Conservation (phyloP, 1,284 basidiomycete genomes). For the Irpex rosettiformis region DNA sequence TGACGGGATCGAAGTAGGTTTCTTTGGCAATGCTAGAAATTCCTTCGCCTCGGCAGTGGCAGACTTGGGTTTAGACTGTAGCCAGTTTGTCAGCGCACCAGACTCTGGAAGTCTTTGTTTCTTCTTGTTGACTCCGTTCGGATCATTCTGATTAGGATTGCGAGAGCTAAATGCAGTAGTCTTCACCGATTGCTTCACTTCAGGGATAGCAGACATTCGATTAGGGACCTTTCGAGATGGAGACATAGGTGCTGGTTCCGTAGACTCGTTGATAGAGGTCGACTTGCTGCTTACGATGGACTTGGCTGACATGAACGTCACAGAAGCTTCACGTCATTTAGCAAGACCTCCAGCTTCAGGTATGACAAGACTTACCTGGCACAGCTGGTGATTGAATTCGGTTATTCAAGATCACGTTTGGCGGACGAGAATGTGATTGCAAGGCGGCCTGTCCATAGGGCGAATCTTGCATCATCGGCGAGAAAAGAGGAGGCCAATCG, state of each 20-base stretch:
- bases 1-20: neutral
- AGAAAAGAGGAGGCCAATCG: neutral
- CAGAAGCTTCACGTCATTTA: neutral
- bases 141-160: neutral
- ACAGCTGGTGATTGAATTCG: neutral
- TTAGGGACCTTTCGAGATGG: neutral
- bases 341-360: neutral
- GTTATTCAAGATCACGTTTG: neutral
- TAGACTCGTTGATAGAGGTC: neutral
- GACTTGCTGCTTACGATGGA: neutral
- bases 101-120: neutral
- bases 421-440: too few species aligned
- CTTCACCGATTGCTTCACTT: slow-evolving; percentile 4
- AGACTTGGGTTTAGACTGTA: neutral
- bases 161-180: neutral
- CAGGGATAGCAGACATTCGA: slow-evolving; percentile 16
- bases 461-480: neutral
- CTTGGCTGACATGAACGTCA: neutral
- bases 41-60: neutral
- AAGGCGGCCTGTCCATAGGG: too few species aligned
- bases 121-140: too few species aligned
- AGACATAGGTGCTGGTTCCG: neutral
- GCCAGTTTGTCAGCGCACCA: neutral
- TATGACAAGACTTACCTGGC: neutral
- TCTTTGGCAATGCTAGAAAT: neutral